Evolutionary conservation across 2,329 filamentous ascomycete genomes (phyloP).

Genomic region (Ophiocordyceps camponoti-saundersi): DNA sequence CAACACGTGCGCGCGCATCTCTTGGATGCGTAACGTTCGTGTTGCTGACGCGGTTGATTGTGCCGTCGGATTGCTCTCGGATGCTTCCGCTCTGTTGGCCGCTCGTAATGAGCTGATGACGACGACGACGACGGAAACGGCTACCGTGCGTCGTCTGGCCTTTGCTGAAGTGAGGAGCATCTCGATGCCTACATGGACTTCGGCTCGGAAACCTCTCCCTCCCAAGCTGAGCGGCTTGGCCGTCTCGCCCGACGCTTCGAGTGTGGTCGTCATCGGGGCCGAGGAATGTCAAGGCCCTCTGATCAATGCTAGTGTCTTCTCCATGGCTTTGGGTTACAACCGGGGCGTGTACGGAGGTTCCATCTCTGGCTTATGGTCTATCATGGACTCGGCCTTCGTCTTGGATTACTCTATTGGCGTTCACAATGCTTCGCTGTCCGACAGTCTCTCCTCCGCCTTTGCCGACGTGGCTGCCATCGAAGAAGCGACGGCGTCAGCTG

Average conservation of each 20-base stretch:
- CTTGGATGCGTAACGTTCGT: neutral
- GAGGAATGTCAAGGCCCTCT: neutral
- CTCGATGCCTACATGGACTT: neutral
- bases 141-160: neutral
- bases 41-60: neutral
- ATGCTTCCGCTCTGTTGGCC: neutral
- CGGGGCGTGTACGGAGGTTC: neutral
- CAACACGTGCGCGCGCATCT: neutral
- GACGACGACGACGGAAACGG: neutral
- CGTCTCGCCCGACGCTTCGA: neutral
- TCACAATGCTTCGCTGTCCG: neutral
- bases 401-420: neutral
- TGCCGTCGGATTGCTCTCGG: neutral
- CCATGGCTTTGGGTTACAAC: neutral
- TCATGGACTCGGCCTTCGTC: neutral
- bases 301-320: neutral
- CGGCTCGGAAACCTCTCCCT: neutral
- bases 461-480: neutral
- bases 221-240: neutral
- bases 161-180: neutral
- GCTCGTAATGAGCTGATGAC: neutral
- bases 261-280: neutral
- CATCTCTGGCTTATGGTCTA: neutral
- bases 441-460: neutral
- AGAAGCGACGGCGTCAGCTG: neutral